Evolutionary conservation across 257 asterid species (phyloP), one percentile per base, ranked within the genome.

Genomic region (Avicennia marina): DNA sequence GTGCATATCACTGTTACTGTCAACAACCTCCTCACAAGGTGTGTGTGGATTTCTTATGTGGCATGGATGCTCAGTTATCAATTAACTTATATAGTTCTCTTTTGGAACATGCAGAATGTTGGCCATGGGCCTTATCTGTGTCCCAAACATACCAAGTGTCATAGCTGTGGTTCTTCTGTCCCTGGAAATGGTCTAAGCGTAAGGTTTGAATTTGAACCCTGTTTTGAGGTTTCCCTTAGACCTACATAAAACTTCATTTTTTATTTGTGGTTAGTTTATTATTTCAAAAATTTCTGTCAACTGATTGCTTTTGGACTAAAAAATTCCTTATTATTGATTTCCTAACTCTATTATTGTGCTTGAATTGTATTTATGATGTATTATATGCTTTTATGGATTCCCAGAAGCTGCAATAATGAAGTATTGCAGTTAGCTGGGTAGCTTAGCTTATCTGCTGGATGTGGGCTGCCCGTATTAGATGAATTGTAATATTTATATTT

Each of bases 21-120:
- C 94, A 84, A 72, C 97, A 93, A 66, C 99, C 96, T 69, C 94
- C 99, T 17, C 99, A 89, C 72, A 93, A 89, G 99, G 99, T 93
- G 65, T 39, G 69, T 41, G 44, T 43, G 27, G 33, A 45, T 34
- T 51, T 57, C 66, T 25, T 46, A 52, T 19, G 32, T 46, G 2
- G 9, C 32, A 42, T 53, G 7, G 10, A 33, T 63, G n/a, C 44
- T 5, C 13, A 36, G 41, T 36, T 36, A 26, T 59, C 65, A 16
- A 41, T 55, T 49, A 38, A 49, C 65, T 72, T 48, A 63, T 60
- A 25, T 48, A 25, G 52, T 67, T 77, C 42, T 56, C 53, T 69
- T 55, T 53, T 52, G 34, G 13, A 32, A 63, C 49, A 48, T 74
- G 75, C 89, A 90, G 96, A 87, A 90, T 71, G 91, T 85, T 52